Percentiles rank a stretch among this genome's conserved stretches.
Evolutionary conservation across 805 yeast genomes (phyloP).

Genomic region (Limtongia smithiae): DNA sequence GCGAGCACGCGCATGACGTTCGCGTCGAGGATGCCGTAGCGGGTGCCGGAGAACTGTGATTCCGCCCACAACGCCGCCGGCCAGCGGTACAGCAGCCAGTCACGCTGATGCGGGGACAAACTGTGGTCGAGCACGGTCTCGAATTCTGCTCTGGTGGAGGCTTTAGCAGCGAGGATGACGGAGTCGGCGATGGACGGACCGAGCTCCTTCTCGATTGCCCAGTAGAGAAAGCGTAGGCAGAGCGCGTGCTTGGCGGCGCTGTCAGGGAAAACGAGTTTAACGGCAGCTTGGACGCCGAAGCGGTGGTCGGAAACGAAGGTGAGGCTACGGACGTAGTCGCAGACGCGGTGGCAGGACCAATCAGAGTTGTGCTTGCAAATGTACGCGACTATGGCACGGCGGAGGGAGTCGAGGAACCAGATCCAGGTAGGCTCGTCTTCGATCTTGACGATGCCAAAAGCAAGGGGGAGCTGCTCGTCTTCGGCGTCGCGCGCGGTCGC

Average conservation of each 20-base stretch:
- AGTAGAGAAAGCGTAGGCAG: slow-evolving; percentile 11
- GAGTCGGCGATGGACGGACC: slow-evolving; percentile 5
- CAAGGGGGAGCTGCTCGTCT: slow-evolving; percentile 9
- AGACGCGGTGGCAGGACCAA: slow-evolving; percentile 5
- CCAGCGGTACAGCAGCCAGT: slow-evolving; percentile 4
- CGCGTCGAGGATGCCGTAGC: slow-evolving; percentile 16
- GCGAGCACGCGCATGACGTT: slow-evolving; percentile 3
- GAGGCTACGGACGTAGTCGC: slow-evolving; percentile 8
- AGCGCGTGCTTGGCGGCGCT: slow-evolving; percentile 8
- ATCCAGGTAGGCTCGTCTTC: slow-evolving; percentile 5
- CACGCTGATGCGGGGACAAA: slow-evolving; percentile 5
- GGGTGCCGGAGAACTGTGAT: slow-evolving; percentile 8
- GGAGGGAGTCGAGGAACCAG: slow-evolving; percentile 13
- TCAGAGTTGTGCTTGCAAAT: slow-evolving; percentile 1
- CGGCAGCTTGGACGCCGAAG: slow-evolving; percentile 2
- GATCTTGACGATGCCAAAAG: slow-evolving; percentile 9
- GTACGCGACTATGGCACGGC: slow-evolving; percentile 4
- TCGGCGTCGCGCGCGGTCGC: slow-evolving; percentile 21
- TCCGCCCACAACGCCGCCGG: slow-evolving; percentile 20
- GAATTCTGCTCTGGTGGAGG: slow-evolving; percentile 9
- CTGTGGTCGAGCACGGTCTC: slow-evolving; percentile 1
- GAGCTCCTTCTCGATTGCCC: slow-evolving; percentile 1
- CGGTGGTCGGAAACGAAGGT: slow-evolving; percentile 13
- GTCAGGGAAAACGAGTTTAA: slow-evolving; percentile 14
- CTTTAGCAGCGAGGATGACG: slow-evolving; percentile 10